Evolutionary conservation across 768 basidiomycete genomes (phyloP), one percentile per base, ranked within the genome.

Genomic region (Mycena crocata): DNA sequence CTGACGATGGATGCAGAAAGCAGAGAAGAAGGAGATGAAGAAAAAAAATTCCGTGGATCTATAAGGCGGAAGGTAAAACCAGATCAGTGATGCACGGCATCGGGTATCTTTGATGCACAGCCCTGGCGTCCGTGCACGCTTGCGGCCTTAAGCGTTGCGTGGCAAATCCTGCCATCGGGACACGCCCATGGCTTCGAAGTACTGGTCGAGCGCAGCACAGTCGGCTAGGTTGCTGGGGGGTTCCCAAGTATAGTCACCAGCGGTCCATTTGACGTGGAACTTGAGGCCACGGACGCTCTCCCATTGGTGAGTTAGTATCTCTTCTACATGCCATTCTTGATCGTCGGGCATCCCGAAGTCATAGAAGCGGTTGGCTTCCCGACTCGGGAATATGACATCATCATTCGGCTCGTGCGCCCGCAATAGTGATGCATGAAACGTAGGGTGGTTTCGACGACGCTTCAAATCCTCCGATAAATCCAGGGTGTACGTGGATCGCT

Each of bases 261-360:
- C 19, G 1, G 56, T 73, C 80, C 80, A 83, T 5, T 67, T 37
- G 0, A 83, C 71, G 21, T 77, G 68, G 42, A 79, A 77, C 34
- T 75, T 63, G 0, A 80, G 14, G 3, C 24, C 2, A 0, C 55
- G 39, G 17, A 10, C 8, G 2, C 46, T 44, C 5, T 3, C 30
- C 58, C 58, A 60, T 14, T 42, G 26, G 57, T 57, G 57, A 3
- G 31, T 8, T 1, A 75, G 30, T 0, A 84, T 76, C 0, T 79
- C 71, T 9, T 84, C 79, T 1, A 85, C 78, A 12, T 77, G 67
- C 74, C 75, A 82, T 63, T 86, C 81, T 1, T 73, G 72, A 3
- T 81, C 76, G 6, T 77, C 71, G 1, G 62, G 60, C 0, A 56
- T 60, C 0, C 82, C 77, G 56, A 82, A 80, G 62, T 84, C 80